Evolutionary conservation across 2,329 filamentous ascomycete species (phyloP).

Genomic region (Xylariaceae sp.): DNA sequence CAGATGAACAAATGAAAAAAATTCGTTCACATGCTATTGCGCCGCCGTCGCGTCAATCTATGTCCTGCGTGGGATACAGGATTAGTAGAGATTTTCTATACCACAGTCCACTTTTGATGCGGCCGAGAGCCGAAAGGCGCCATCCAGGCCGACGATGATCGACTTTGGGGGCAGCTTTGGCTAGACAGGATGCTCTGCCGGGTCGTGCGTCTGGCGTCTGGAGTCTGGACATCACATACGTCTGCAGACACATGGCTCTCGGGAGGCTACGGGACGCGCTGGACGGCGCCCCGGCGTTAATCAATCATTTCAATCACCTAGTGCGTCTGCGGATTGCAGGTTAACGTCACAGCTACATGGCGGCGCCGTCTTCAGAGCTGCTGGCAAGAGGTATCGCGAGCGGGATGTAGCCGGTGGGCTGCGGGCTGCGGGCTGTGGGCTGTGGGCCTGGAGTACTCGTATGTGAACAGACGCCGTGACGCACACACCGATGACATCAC

Average conservation of each 20-base stretch:
- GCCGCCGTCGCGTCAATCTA: background rate
- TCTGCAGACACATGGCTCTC: background rate
- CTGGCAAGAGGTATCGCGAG: too few species aligned
- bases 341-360: background rate
- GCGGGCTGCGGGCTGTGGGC: too few species aligned
- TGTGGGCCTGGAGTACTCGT: background rate
- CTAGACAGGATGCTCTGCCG: background rate
- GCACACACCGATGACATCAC: background rate
- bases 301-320: background rate
- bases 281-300: background rate
- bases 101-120: background rate
- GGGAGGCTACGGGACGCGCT: background rate
- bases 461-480: background rate
- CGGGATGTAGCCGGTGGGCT: too few species aligned
- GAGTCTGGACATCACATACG: background rate
- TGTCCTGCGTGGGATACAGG: background rate
- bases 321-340: background rate
- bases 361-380: too few species aligned
- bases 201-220: background rate
- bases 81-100: background rate
- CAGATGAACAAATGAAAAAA: background rate
- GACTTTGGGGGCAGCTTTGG: background rate
- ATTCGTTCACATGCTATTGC: background rate
- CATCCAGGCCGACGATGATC: too few species aligned
- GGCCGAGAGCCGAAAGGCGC: background rate